A percentile compares a stretch with the other conserved stretches of the same genome.
These are phyloP conservation scores for Tolypocladium tundrense DNA, from an alignment of 2,329 filamentous ascomycete genomes.

Conservation along the genomic window DNA sequence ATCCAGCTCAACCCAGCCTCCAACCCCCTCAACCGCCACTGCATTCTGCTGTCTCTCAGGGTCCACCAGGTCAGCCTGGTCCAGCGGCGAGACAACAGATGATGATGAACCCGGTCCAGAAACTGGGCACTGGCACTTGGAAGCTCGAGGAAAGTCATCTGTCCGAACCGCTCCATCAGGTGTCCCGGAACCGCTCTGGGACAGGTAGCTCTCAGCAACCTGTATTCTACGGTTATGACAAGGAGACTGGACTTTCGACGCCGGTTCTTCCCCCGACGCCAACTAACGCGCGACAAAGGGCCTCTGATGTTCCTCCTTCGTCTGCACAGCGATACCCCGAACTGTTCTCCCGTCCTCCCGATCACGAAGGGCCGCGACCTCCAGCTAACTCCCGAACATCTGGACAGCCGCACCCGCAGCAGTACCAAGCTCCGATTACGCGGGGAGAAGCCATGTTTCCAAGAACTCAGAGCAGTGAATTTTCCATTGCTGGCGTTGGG, in stretches of 20 bases:
- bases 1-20: neutral
- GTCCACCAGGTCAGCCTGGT: neutral
- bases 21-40: neutral
- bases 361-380: constrained; percentile 3
- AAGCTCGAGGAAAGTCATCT: constrained; percentile 45
- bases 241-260: constrained; percentile 34
- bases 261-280: constrained; percentile 4
- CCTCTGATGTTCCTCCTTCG: constrained; percentile 36
- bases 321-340: constrained; percentile 39
- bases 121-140: constrained; percentile 37
- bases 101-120: constrained; percentile 26
- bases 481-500: constrained; percentile 23
- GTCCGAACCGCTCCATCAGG: constrained; percentile 33
- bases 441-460: constrained; percentile 21
- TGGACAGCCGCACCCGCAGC: constrained; percentile 6
- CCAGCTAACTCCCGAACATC: constrained; percentile 3
- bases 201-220: constrained; percentile 19
- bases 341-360: constrained; percentile 26
- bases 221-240: constrained; percentile 33
- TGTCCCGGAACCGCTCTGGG: constrained; percentile 22
- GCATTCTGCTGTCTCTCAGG: neutral
- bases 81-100: constrained; percentile 5
- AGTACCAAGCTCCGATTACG: constrained; percentile 8
- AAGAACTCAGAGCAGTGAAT: constrained; percentile 28
- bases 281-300: constrained; percentile 14